Evolutionary conservation across 2,329 filamentous ascomycete species (phyloP).

Genomic region (Alternaria rosae): DNA sequence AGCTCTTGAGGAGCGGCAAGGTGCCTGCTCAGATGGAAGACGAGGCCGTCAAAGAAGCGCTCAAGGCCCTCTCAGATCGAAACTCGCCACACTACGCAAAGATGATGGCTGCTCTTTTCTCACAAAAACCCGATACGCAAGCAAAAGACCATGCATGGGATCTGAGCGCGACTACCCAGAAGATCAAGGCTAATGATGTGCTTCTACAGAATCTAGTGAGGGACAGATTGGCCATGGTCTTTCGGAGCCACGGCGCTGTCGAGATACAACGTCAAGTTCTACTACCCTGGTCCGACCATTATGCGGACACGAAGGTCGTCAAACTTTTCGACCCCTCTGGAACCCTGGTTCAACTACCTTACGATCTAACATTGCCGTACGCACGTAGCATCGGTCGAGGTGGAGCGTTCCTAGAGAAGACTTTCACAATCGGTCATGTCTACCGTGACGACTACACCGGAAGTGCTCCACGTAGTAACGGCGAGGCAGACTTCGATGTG

Average conservation of each 20-base stretch:
- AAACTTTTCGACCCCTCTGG: conserved; percentile 83
- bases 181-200: conserved; percentile 60
- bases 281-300: conserved; percentile 83
- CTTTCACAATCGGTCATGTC: conserved; percentile 86
- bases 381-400: conserved; percentile 83
- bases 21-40: conserved; percentile 92
- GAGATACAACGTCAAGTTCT: conserved; percentile 77
- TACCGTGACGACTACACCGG: conserved; percentile 81
- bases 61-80: conserved; percentile 81
- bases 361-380: conserved; percentile 88
- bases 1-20: conserved; percentile 84
- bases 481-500: conserved; percentile 96
- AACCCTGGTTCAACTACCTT: conserved; percentile 91
- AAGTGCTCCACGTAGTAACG: conserved; percentile 80
- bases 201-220: conserved; percentile 77
- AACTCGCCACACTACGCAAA: conserved; percentile 89
- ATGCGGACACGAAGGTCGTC: conserved; percentile 72
- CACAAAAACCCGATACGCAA: conserved; percentile 72
- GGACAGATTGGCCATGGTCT: conserved; percentile 76
- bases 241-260: conserved; percentile 87
- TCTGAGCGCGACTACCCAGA: conserved; percentile 44
- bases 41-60: conserved; percentile 83
- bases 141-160: conserved; percentile 73
- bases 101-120: conserved; percentile 85
- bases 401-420: conserved; percentile 71